Base-by-base conservation (phyloP, 2,329 filamentous ascomycete genomes). In the Exophiala oligosperma region DNA sequence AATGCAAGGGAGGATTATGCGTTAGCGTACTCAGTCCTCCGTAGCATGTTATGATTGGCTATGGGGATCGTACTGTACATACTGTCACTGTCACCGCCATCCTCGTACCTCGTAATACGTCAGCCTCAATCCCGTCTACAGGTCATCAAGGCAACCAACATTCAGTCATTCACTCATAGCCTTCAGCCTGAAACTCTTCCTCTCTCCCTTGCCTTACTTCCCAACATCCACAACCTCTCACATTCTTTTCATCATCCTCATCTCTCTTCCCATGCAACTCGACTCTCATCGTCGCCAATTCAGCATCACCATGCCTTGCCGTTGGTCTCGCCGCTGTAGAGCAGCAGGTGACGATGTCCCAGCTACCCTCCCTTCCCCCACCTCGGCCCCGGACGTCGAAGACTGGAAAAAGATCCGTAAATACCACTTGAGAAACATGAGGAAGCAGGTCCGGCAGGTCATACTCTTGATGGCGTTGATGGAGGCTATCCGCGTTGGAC, bases 251-350 rank as follows among this genome's bases (percentile, higher is more conserved):
- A 24, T 28, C n/a, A 38, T 8, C 44, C n/a, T 23, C 49, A 17
- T 40, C 35, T 6, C 44, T 41, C 28, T 17, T 52, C 51, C 52
- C 41, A 66, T 66, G 64, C 63, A 64, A 57, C 50, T 65, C 48
- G 64, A 66, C 49, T 66, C 64, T 26, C 64, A 66, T 52, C 64
- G 64, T 43, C 61, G 62, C 51, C 61, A 62, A 52, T 44, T 56
- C 38, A 61, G 54, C 38, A 44, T 57, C 61, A 65, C 52, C 24
- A 66, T 66, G 64, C 63, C 61, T 32, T 65, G 63, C 59, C 57
- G 17, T 21, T 63, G 60, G 60, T 59, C 60, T 41, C 57, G 53
- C 21, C 60, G 57, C 35, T 61, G 60, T 54, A 12, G 52, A 46
- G 55, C 55, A 54, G 53, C 51, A 47, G 6, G n/a, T 12, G 26